Evolutionary conservation across 2,329 filamentous ascomycete species (phyloP).

Genomic region (Emergomyces pasteurianus): DNA sequence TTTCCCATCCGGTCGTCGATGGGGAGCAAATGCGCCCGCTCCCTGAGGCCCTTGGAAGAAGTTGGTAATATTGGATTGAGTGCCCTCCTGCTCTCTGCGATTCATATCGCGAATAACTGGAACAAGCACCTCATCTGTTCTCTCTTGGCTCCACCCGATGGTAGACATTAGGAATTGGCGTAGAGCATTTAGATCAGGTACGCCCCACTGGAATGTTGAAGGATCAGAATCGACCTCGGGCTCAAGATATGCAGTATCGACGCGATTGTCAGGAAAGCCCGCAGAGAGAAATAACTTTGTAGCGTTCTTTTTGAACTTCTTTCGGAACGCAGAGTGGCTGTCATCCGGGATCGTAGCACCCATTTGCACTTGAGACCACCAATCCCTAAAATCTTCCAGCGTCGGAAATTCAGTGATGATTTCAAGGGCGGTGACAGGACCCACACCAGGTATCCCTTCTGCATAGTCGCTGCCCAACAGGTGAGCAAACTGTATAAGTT

Average conservation of each 20-base stretch:
- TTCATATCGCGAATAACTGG: conserved; percentile 97
- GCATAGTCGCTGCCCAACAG: conserved; percentile 91
- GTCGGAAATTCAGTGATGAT: conserved; percentile 77
- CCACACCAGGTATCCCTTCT: conserved; percentile 78
- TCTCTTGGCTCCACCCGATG: conserved; percentile 82
- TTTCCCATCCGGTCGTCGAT: conserved; percentile 48
- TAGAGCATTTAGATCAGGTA: conserved; percentile 80
- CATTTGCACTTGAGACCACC: conserved; percentile 76
- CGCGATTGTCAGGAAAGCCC: conserved; percentile 64
- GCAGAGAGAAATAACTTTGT: conserved; percentile 78
- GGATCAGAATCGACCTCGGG: conserved; percentile 74
- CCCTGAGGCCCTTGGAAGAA: conserved; percentile 61
- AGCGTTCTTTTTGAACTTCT: conserved; percentile 74
- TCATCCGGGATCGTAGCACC: conserved; percentile 48
- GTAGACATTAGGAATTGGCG: conserved; percentile 78
- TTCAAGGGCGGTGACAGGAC: conserved; percentile 87
- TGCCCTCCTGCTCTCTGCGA: conserved; percentile 71
- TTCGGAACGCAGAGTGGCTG: conserved; percentile 54
- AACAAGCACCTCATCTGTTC: conserved; percentile 89
- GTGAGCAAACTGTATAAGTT: conserved; percentile 82
- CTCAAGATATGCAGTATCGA: conserved; percentile 70
- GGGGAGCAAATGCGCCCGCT: conserved; percentile 56
- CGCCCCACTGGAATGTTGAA: conserved; percentile 84
- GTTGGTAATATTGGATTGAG: conserved; percentile 89
- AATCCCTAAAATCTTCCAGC: conserved; percentile 67